phyloP scores from a whole-genome alignment of 768 basidiomycete species.

The Leucogyrophana mollusca region DNA sequence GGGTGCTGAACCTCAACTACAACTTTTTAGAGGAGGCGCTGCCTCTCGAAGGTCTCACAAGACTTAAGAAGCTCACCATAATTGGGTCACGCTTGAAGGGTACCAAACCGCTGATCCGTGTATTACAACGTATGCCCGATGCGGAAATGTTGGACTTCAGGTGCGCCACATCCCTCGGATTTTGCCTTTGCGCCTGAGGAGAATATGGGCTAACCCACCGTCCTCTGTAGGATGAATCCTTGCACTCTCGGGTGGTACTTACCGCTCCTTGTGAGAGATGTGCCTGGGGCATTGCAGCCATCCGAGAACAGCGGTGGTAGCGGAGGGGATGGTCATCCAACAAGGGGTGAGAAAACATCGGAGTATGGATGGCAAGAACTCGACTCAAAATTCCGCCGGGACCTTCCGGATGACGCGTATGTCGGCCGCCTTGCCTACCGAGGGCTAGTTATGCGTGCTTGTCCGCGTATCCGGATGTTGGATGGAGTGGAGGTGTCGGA shows the following conservation, averaged over 20 bases:
- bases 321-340: slow-evolving; percentile 19
- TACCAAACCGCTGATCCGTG: slow-evolving; percentile 69
- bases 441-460: slow-evolving; percentile 81
- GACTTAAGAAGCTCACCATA: slow-evolving; percentile 81
- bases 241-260: slow-evolving; percentile 96
- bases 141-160: slow-evolving; percentile 91
- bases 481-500: slow-evolving; percentile 84
- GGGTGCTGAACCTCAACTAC: slow-evolving; percentile 94
- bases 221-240: slow-evolving; percentile 79
- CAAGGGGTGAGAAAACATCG: slow-evolving; percentile 30
- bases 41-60: slow-evolving; percentile 64
- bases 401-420: slow-evolving; percentile 87
- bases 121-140: slow-evolving; percentile 69
- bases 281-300: slow-evolving; percentile 65
- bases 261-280: slow-evolving; percentile 73
- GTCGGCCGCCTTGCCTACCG: slow-evolving; percentile 87
- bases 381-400: slow-evolving; percentile 84
- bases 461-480: slow-evolving; percentile 62
- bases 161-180: slow-evolving; percentile 40
- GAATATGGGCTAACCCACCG: neutral
- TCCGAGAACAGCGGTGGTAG: slow-evolving; percentile 38
- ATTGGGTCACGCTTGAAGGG: slow-evolving; percentile 82
- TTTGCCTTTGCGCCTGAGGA: neutral
- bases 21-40: slow-evolving; percentile 85
- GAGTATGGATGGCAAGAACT: slow-evolving; percentile 64